Conservation (phyloP, 768 basidiomycete species). For the Rhizopogon salebrosus region DNA sequence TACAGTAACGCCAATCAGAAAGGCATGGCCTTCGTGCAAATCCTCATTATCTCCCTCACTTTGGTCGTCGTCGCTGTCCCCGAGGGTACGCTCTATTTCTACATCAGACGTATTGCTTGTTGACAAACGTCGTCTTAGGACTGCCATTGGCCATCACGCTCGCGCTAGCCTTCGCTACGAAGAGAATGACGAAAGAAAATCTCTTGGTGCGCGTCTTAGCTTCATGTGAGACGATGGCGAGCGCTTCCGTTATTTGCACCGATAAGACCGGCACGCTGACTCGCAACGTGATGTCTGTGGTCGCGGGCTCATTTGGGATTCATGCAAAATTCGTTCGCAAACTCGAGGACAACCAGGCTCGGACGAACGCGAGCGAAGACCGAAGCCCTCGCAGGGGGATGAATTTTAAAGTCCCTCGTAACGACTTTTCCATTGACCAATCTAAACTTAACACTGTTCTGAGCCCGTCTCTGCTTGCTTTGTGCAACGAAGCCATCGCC, state of each 20-base stretch:
- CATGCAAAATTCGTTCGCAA: constrained; percentile 89
- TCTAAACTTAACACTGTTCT: constrained; percentile 60
- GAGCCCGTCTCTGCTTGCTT: constrained; percentile 49
- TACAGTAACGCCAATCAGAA: constrained; percentile 72
- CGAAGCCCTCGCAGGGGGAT: constrained; percentile 34
- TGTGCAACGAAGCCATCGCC: constrained; percentile 84
- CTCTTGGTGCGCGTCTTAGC: constrained; percentile 92
- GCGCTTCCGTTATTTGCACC: constrained; percentile 92
- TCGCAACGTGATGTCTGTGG: constrained; percentile 92
- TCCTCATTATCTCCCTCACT: constrained; percentile 92
- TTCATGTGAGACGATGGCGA: constrained; percentile 98
- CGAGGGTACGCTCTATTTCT: constrained; percentile 46
- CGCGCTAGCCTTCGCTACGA: constrained; percentile 95
- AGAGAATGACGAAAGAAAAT: constrained; percentile 93
- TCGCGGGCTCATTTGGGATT: constrained; percentile 91
- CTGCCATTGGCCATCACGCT: constrained; percentile 94
- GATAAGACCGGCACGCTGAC: constrained; percentile 98
- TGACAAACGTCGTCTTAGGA: constrained; percentile 37
- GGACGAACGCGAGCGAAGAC: constrained; percentile 72
- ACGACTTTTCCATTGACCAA: constrained; percentile 88
- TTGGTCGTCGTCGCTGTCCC: constrained; percentile 85
- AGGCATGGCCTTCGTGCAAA: constrained; percentile 86
- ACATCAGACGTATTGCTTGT: neutral
- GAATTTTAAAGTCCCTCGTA: constrained; percentile 23
- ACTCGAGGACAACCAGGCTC: constrained; percentile 63